Percentiles rank a stretch among this genome's conserved stretches.
Conservation (phyloP, 129 eudicot species). For the Chrysanthemum makinoi region DNA sequence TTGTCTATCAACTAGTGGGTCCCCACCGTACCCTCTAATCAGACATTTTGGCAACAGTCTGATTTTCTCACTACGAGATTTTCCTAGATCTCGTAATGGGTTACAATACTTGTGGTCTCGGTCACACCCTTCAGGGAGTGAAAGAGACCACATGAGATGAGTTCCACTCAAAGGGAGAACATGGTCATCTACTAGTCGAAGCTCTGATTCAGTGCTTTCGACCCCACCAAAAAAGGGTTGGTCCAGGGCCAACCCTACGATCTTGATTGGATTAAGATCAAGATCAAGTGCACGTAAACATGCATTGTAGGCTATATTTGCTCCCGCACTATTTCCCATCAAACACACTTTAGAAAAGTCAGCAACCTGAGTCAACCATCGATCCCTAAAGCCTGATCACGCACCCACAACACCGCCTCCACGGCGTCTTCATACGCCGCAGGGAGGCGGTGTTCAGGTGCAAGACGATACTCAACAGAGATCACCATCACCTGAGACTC, state of each 20-base stretch:
- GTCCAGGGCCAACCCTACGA: constrained; percentile 52
- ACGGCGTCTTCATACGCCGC: too few relatives aligned
- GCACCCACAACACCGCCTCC: constrained; percentile 38
- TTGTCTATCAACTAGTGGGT: constrained; percentile 48
- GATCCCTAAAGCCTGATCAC: constrained; percentile 43
- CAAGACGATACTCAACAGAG: constrained; percentile 83
- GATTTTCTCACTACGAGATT: constrained; percentile 35
- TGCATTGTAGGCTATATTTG: constrained; percentile 50
- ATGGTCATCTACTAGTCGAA: constrained; percentile 37
- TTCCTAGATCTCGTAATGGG: constrained; percentile 18
- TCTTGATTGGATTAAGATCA: constrained; percentile 47
- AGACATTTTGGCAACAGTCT: constrained; percentile 51
- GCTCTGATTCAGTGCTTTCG: constrained; percentile 48
- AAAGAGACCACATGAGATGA: constrained; percentile 59
- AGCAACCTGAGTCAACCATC: constrained; percentile 37
- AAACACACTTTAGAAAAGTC: constrained; percentile 48
- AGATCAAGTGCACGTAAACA: constrained; percentile 44
- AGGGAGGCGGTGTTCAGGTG: constrained; percentile 46
- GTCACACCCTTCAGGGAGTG: constrained; percentile 48
- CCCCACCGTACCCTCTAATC: constrained; percentile 33
- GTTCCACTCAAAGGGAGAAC: constrained; percentile 39
- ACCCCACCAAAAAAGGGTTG: constrained; percentile 62
- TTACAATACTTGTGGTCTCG: constrained; percentile 65
- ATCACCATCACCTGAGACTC: constrained; percentile 48
- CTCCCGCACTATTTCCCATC: constrained; percentile 74